Base-by-base conservation (phyloP, 1,284 basidiomycete genomes). In the Sphagnurus paluster region DNA sequence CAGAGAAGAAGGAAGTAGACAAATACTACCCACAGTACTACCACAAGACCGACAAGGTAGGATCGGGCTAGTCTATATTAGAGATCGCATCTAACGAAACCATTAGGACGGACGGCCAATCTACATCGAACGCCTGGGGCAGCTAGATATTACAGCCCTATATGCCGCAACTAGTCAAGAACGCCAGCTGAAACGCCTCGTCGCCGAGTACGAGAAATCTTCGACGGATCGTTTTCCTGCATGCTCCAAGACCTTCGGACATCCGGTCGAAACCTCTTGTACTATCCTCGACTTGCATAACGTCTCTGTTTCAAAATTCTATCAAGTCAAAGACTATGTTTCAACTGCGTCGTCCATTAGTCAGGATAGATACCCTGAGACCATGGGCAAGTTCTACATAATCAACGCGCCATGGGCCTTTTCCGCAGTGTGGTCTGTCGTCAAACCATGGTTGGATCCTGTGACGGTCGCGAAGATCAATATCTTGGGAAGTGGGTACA, bases 381-480 rank as follows among this genome's bases (percentile, higher is more conserved):
- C 82, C 54, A 96, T 98, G 94, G 94, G 94, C 70, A 90, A 90
- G 64, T 96, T 97, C 77, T 98, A 84, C 76, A 94, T 98, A 76
- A 88, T 94, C 76, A 93, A 94, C 63, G 87, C 93, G 0, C 95
- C 96, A 2, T 98, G 88, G 84, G 81, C 87, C 46, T 98, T 98
- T 75, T 81, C 82, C 42, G 82, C 87, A 34, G 87, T 97, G 32
- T 99, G 96, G 96, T 52, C 73, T 23, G 71, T 94, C 57, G 82
- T 98, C 74, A 97, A 94, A 74, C 84, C 82, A 6, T 98, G 93
- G 93, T 76, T 99, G 57, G 96, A 98, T 72, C 87, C 89, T 58
- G 95, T 95, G 28, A 98, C 95, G 17, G 93, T 93, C 39, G 77
- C 80, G 56, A 98, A 98, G 80, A 94, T 97, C 65, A 79, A 85